Evolutionary conservation across 1,284 basidiomycete species (phyloP), one percentile per base, ranked within the genome.

Genomic region (Cryptococcus sp.): DNA sequence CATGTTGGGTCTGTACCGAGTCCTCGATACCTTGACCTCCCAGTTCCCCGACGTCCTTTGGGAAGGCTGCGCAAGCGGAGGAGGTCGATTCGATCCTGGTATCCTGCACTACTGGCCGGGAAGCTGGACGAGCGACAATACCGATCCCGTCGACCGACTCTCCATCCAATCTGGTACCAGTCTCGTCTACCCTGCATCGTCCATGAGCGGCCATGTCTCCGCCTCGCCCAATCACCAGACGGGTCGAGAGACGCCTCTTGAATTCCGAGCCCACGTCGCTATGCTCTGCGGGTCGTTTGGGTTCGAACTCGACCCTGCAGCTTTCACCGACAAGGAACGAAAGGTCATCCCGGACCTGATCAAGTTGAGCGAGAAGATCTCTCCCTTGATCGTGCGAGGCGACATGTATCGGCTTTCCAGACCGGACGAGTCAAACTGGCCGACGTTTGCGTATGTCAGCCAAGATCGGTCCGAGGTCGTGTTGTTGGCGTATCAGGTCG

Each of bases 271-370:
- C 2, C 66, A 69, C 42, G 66, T 69, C 10, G 66, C 66, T 21
- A 51, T 68, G 50, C 62, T 68, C 58, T 57, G 64, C 36, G 66
- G 66, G n/a, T 53, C 51, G n/a, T 66, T 65, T 37, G 66, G 66
- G 7, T 61, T 65, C 44, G 66, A 68, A 51, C 59, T 68, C n/a
- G 63, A 68, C 43, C 52, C 59, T 6, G 47, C 39, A 14, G 31
- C 35, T 3, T 41, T 68, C 6, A 32, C 46, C 9, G 35, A 43
- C 6, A 52, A 60, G 18, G 64, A 68, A 21, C 37, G 45, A 22
- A 23, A 31, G 11, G 22, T 23, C 9, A 58, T 68, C 23, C 62
- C 60, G 3, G 35, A 26, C 1, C 23, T 59, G n/a, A 52, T 66
- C 28, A 32, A 26, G 19, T 52, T 65, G 11, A 45, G 48, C 10